Conservation (phyloP, 1,284 basidiomycete genomes). For the Xanthoconium separans region DNA sequence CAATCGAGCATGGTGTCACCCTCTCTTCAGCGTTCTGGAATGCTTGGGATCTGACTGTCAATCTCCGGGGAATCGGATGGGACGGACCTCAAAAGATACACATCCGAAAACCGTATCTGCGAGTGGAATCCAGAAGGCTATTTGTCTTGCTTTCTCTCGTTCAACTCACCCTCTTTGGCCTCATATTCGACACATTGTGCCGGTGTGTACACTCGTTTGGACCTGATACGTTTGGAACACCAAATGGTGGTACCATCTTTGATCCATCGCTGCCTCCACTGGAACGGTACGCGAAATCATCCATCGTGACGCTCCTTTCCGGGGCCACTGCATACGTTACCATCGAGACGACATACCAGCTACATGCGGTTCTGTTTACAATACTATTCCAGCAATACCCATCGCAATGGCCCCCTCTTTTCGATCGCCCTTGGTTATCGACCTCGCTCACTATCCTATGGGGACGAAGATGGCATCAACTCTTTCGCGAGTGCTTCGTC, state of each 20-base stretch:
- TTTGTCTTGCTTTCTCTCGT: conserved; percentile 21
- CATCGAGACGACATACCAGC: conserved; percentile 45
- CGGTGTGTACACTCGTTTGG: conserved; percentile 13
- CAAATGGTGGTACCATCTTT: conserved; percentile 48
- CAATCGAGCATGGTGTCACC: background rate
- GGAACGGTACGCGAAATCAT: conserved; percentile 44
- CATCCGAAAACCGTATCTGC: conserved; percentile 12
- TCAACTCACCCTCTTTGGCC: conserved; percentile 6
- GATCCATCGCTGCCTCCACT: conserved; percentile 41
- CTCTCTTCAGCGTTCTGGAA: conserved; percentile 25
- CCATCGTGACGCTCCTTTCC: conserved; percentile 39
- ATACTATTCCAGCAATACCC: conserved; percentile 36
- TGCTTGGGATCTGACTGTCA: conserved; percentile 28
- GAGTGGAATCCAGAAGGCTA: conserved; percentile 17
- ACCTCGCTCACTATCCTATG: conserved; percentile 43
- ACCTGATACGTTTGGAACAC: conserved; percentile 23
- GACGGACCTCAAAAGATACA: conserved; percentile 7
- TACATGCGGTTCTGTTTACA: conserved; percentile 43
- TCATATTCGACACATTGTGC: conserved; percentile 10
- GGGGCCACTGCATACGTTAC: conserved; percentile 42
- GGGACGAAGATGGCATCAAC: conserved; percentile 47
- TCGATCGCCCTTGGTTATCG: conserved; percentile 39
- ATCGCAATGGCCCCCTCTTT: conserved; percentile 43
- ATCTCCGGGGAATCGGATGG: conserved; percentile 32
- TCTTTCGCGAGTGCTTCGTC: conserved; percentile 41